Evolutionary conservation across 2,329 filamentous ascomycete species (phyloP).

Genomic region (Clonostachys rhizophaga): DNA sequence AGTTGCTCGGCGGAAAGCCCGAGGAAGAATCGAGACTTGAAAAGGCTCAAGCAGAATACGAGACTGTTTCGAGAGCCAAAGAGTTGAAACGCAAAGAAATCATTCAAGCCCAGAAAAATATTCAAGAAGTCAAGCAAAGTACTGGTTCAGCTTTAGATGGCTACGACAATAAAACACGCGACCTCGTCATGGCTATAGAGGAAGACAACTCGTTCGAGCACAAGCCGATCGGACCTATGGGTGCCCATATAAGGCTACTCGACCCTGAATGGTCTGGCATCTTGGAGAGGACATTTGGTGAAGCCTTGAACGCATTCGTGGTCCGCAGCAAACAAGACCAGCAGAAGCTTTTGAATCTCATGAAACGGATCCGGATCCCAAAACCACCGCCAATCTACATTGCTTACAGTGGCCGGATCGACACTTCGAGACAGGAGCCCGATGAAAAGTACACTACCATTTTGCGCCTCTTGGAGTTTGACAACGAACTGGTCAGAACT

Average conservation of each 20-base stretch:
- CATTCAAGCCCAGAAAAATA: slow-evolving; percentile 35
- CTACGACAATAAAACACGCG: slow-evolving; percentile 58
- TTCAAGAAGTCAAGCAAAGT: slow-evolving; percentile 45
- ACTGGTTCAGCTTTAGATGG: slow-evolving; percentile 58
- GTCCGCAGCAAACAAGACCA: slow-evolving; percentile 76
- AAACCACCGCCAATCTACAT: slow-evolving; percentile 29
- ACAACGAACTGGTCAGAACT: slow-evolving; percentile 72
- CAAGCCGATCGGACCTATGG: slow-evolving; percentile 80
- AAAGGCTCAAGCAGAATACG: background rate
- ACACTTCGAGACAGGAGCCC: slow-evolving; percentile 58
- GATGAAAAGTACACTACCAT: slow-evolving; percentile 70
- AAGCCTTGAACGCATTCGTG: slow-evolving; percentile 69
- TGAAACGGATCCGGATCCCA: slow-evolving; percentile 56
- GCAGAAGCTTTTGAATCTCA: slow-evolving; percentile 59
- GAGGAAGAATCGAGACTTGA: background rate
- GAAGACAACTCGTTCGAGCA: slow-evolving; percentile 62
- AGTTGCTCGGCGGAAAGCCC: background rate
- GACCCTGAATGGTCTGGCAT: slow-evolving; percentile 81
- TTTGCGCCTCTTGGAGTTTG: slow-evolving; percentile 75
- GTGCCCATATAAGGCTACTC: slow-evolving; percentile 68
- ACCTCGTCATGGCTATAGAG: slow-evolving; percentile 64
- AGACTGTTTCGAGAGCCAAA: slow-evolving; percentile 6
- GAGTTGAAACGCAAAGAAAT: slow-evolving; percentile 50
- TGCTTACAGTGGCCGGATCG: slow-evolving; percentile 25
- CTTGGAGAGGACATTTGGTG: slow-evolving; percentile 73